A percentile compares a stretch with the other conserved stretches of the same genome.
phyloP scores from a whole-genome alignment of 768 basidiomycete genomes.

The Thelephora ganbajun region DNA sequence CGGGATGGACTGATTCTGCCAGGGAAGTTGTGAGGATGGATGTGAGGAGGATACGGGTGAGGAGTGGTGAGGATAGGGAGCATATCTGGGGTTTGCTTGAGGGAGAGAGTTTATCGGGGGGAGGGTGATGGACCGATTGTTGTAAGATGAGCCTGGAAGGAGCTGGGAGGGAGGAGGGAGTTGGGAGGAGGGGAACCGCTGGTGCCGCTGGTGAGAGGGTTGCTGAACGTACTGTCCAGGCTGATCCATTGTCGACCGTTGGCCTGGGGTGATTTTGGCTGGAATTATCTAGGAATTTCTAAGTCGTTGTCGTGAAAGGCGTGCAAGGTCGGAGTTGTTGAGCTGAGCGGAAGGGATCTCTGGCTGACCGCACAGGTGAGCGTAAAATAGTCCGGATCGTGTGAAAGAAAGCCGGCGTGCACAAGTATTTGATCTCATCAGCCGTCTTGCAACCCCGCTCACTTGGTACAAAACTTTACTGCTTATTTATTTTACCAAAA shows the following conservation, averaged over 20 bases:
- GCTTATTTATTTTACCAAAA: too few species aligned
- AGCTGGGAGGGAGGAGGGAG: slow-evolving; percentile 30
- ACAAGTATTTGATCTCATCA: too few species aligned
- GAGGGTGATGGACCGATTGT: slow-evolving; percentile 25
- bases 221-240: slow-evolving; percentile 10
- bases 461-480: too few species aligned
- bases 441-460: too few species aligned
- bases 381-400: too few species aligned
- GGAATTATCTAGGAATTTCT: too few species aligned
- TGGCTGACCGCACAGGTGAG: too few species aligned
- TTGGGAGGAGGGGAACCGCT: slow-evolving; percentile 28
- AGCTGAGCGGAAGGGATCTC: too few species aligned
- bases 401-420: too few species aligned
- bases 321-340: too few species aligned
- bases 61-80: slow-evolving; percentile 21
- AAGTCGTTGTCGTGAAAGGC: too few species aligned
- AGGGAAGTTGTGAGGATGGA: slow-evolving; percentile 16
- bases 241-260: slow-evolving; percentile 11
- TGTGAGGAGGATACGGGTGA: slow-evolving; percentile 19
- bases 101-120: slow-evolving; percentile 22
- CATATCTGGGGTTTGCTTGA: slow-evolving; percentile 15
- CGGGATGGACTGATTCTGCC: slow-evolving; percentile 18
- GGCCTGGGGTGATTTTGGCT: too few species aligned
- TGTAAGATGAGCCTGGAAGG: slow-evolving; percentile 20
- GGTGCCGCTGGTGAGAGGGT: slow-evolving; percentile 17